phyloP scores from a whole-genome alignment of 306 rosid genomes.

The Sphenostylis stenocarpa region DNA sequence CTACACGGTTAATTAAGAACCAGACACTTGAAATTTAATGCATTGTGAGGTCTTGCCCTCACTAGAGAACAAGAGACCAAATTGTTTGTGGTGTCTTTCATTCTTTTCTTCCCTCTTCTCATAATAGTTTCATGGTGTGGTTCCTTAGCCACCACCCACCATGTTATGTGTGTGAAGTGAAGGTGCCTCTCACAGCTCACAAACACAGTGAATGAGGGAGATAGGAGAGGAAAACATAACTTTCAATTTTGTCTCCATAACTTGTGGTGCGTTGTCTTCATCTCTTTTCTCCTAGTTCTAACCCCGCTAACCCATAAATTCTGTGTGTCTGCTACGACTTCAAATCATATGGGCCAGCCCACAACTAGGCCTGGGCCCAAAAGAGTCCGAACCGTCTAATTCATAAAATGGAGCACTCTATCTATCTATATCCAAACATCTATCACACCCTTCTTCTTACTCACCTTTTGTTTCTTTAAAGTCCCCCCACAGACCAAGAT shows the following conservation, averaged over 20 bases:
- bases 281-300: not conserved
- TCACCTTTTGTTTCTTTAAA: not conserved
- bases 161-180: not conserved
- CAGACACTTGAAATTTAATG: slow-evolving; percentile 11
- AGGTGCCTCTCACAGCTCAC: not conserved
- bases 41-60: not conserved
- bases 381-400: not conserved
- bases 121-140: not conserved
- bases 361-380: slow-evolving; percentile 1
- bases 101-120: not conserved
- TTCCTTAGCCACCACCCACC: not conserved
- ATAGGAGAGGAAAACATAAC: slow-evolving; percentile 10
- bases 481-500: too few species aligned
- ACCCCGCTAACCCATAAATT: not conserved
- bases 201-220: slow-evolving; percentile 18
- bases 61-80: slow-evolving; percentile 24
- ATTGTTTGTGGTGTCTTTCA: not conserved
- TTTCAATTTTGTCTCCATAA: slow-evolving; percentile 21
- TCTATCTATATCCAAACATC: not conserved
- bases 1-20: not conserved
- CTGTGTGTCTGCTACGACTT: not conserved
- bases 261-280: slow-evolving; percentile 13
- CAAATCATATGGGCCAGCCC: slow-evolving; percentile 1
- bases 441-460: not conserved
- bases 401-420: not conserved